Evolutionary conservation across 257 asterid genomes (phyloP).

Genomic region (Fraxinus anomala): DNA sequence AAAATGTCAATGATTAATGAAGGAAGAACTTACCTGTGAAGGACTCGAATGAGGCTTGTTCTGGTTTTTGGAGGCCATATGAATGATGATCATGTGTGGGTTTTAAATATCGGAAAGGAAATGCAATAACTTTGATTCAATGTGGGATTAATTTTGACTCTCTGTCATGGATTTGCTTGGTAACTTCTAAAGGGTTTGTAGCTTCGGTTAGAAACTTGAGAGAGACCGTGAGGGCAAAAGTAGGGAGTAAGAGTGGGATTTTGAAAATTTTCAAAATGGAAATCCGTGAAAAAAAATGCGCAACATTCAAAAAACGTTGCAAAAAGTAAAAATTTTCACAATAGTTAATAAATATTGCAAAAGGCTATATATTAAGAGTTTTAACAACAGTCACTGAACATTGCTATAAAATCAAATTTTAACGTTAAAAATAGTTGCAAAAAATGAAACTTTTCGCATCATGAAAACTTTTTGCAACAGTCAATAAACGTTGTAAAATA

Average conservation of each 20-base stretch:
- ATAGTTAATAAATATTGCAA: too few relatives aligned
- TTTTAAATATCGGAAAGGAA: constrained; percentile 1
- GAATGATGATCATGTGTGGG: constrained; percentile 30
- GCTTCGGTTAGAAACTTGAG: neutral
- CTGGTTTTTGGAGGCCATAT: constrained; percentile 50
- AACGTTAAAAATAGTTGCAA: too few relatives aligned
- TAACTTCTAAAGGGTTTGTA: neutral
- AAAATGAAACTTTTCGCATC: too few relatives aligned
- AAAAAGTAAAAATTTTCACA: too few relatives aligned
- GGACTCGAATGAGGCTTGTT: constrained; percentile 52
- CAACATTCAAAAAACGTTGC: too few relatives aligned
- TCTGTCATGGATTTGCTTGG: neutral
- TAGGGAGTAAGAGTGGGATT: neutral
- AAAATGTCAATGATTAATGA: neutral
- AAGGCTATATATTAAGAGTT: too few relatives aligned
- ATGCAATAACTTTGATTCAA: neutral
- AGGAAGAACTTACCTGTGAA: constrained; percentile 33
- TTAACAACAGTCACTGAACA: too few relatives aligned
- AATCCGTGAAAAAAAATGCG: neutral
- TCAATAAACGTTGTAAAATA: too few relatives aligned
- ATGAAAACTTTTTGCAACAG: too few relatives aligned
- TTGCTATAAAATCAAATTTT: too few relatives aligned
- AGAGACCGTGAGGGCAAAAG: neutral
- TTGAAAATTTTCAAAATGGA: constrained; percentile 4
- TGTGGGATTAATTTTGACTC: neutral